Evolutionary conservation across 2,329 filamentous ascomycete species (phyloP), one percentile per base, ranked within the genome.

Genomic region (Ceratocystis destructans): DNA sequence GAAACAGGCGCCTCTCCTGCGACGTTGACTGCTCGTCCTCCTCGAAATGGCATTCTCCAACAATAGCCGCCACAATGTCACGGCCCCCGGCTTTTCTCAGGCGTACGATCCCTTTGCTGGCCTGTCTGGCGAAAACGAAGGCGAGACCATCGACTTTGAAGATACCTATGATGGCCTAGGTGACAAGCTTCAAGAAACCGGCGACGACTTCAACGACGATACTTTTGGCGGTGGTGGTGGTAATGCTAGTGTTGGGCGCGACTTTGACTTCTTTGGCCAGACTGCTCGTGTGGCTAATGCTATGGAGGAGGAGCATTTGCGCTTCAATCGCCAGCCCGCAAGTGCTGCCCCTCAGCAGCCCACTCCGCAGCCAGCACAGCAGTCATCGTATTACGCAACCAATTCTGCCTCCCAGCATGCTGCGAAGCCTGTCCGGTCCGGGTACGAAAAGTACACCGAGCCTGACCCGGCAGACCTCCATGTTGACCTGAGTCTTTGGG

Each of bases 121-220:
- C 67, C 83, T 96, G 71, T 82, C 79, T 63, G 80, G 82, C 68
- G 82, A 87, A 68, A 84, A 87, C 71, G 76, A 76, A 64, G 79
- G 80, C 70, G 83, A 82, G 69, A 79, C 78, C 28, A 74, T 81
- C 72, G 89, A 97, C 72, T 99, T 97, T 71, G 94, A 99, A 72
- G 91, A 99, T 74, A 97, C 93, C 46, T 97, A 97, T 74, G 94
- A 99, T 76, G 93, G 93, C 20, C 80, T 99, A 50, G 94, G 91
- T 66, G 89, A 96, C 73, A 86, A 89, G 75, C 86, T 99, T 45
- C 87, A 96, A 72, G 93, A 99, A 74, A 87, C 89, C 22, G 89
- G 93, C 72, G 94, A 99, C 79, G 90, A 83, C 63, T 90, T 96
- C 81, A 99, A 99, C 76, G 90, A 97, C 72, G 94, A 97, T 74